These are phyloP conservation scores for Collybiopsis confluens DNA, from an alignment of 768 basidiomycete genomes.

Conservation along the genomic window DNA sequence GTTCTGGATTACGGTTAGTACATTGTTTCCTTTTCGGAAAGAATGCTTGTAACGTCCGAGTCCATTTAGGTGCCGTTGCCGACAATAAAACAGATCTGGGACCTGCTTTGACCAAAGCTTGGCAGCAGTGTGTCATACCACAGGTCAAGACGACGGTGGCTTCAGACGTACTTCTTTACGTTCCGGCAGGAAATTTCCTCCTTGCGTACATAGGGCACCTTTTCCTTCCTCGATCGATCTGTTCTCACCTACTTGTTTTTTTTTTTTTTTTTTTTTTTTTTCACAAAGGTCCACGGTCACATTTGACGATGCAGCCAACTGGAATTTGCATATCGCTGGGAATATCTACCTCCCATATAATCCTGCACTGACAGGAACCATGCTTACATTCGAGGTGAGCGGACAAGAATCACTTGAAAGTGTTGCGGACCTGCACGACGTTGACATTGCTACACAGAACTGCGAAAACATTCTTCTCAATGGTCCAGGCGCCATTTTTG, in stretches of 20 bases:
- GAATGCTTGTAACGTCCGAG: neutral
- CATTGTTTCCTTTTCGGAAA: neutral
- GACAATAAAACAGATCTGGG: conserved; percentile 23
- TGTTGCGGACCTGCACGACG: too few relatives aligned
- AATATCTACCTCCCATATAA: conserved; percentile 18
- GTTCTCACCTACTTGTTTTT: neutral
- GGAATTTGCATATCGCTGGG: conserved; percentile 19
- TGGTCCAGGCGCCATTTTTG: conserved; percentile 19
- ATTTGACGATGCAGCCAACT: conserved; percentile 18
- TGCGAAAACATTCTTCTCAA: conserved; percentile 17
- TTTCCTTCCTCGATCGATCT: neutral
- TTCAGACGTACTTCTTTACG: conserved; percentile 16
- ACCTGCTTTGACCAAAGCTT: conserved; percentile 19
- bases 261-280: too few relatives aligned
- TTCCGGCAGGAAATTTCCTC: conserved; percentile 20
- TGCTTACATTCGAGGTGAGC: conserved; percentile 19
- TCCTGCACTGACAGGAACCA: conserved; percentile 18
- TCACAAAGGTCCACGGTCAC: conserved; percentile 12
- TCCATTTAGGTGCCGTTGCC: conserved; percentile 11
- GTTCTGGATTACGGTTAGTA: conserved; percentile 18
- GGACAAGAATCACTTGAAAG: neutral
- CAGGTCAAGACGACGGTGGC: conserved; percentile 14
- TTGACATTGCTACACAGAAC: conserved; percentile 5
- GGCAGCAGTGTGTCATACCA: conserved; percentile 17
- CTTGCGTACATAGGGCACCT: conserved; percentile 1